A percentile compares a stretch with the other conserved stretches of the same genome.
These are phyloP conservation scores for Neofusicoccum cordaticola DNA, from an alignment of 2,329 filamentous ascomycete species.

Conservation along the genomic window DNA sequence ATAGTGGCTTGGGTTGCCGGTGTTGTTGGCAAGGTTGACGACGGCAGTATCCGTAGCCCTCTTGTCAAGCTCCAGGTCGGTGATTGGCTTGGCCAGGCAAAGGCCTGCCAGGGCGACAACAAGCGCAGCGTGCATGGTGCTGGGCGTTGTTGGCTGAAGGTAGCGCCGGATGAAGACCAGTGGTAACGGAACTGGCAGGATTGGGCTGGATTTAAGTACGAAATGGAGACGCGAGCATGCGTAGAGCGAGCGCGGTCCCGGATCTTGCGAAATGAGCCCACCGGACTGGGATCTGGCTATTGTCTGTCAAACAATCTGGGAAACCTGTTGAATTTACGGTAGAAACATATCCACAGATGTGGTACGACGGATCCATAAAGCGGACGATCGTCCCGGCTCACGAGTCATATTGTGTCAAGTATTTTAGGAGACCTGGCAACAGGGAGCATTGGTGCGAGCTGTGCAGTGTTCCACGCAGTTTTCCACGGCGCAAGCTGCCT, in stretches of 20 bases:
- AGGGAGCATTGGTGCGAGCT: too few relatives aligned
- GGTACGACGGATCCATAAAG: background rate
- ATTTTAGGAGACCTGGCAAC: too few relatives aligned
- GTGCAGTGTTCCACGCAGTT: background rate
- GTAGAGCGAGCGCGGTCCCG: background rate
- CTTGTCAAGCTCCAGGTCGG: background rate
- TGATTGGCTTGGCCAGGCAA: background rate
- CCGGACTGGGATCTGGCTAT: background rate
- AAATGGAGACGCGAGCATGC: background rate
- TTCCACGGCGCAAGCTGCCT: background rate
- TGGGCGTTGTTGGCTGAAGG: background rate
- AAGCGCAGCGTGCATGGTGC: background rate
- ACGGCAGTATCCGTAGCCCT: slow-evolving; percentile 21
- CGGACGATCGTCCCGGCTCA: too few relatives aligned
- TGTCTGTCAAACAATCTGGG: background rate
- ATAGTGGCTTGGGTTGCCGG: slow-evolving; percentile 34
- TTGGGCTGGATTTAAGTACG: background rate
- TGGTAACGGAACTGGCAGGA: background rate
- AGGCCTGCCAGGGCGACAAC: background rate
- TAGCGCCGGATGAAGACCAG: background rate
- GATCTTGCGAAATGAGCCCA: background rate
- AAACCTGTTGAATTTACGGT: background rate
- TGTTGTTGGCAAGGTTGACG: slow-evolving; percentile 31
- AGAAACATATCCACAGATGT: background rate
- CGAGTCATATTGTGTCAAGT: too few relatives aligned